Conservation (phyloP, 805 yeast genomes). For the Ogataea minuta region DNA sequence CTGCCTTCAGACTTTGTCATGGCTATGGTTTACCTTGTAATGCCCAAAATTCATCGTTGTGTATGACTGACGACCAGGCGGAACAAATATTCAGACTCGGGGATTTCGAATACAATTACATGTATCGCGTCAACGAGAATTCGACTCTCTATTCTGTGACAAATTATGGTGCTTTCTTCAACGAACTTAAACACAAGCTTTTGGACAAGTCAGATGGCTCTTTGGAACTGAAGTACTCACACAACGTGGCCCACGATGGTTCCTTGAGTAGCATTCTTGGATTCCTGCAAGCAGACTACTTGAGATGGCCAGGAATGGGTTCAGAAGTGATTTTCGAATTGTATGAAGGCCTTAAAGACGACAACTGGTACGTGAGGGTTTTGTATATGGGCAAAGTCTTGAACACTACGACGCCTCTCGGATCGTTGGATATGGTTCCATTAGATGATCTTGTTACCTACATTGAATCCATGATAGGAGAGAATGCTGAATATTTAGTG, state of each 20-base stretch:
- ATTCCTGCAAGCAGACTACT: constrained; percentile 33
- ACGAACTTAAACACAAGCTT: constrained; percentile 35
- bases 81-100: constrained; percentile 42
- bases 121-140: constrained; percentile 33
- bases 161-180: constrained; percentile 37
- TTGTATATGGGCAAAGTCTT: constrained; percentile 34
- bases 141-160: constrained; percentile 36
- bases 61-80: constrained; percentile 32
- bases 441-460: constrained; percentile 15
- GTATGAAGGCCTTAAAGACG: constrained; percentile 29
- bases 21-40: constrained; percentile 34
- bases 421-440: constrained; percentile 19
- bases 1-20: constrained; percentile 40
- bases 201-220: constrained; percentile 31
- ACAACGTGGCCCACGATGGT: constrained; percentile 45
- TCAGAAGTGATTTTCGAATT: constrained; percentile 41
- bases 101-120: constrained; percentile 44
- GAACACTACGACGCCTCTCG: constrained; percentile 21
- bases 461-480: constrained; percentile 21
- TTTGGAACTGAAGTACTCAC: constrained; percentile 33
- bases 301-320: constrained; percentile 52
- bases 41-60: constrained; percentile 17
- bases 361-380: constrained; percentile 34
- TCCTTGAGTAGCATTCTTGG: constrained; percentile 36
- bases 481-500: constrained; percentile 14